phyloP scores from a whole-genome alignment of 2,329 filamentous ascomycete species.

The Coleophoma cylindrospora region DNA sequence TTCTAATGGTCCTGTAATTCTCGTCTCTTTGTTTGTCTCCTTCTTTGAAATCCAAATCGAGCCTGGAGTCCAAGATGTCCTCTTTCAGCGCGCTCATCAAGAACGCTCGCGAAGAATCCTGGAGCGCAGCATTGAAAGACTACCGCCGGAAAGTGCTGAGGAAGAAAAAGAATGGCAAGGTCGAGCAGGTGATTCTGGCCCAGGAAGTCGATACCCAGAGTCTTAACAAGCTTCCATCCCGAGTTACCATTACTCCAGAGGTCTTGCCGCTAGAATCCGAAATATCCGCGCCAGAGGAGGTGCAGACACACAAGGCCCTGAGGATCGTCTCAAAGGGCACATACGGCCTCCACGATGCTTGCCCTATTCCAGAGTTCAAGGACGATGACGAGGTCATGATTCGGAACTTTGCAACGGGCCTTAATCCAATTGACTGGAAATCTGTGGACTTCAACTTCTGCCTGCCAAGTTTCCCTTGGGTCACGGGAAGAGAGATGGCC shows the following conservation, averaged over 20 bases:
- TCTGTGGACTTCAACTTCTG: constrained; percentile 35
- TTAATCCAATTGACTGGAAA: constrained; percentile 10
- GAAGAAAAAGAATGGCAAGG: not conserved
- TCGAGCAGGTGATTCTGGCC: not conserved
- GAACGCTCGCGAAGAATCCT: not conserved
- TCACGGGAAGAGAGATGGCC: not conserved
- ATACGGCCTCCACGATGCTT: not conserved
- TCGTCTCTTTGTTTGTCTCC: not conserved
- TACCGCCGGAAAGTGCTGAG: not conserved
- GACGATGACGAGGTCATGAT: not conserved
- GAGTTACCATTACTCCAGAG: not conserved
- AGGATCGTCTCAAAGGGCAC: not conserved
- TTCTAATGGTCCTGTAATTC: not conserved
- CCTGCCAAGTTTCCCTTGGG: constrained; percentile 21
- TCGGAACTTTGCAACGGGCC: not conserved
- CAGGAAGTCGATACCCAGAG: not conserved
- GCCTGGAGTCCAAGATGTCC: not conserved
- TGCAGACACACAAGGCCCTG: not conserved
- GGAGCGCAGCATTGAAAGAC: not conserved
- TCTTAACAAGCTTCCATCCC: not conserved
- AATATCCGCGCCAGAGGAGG: not conserved
- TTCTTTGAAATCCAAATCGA: not conserved
- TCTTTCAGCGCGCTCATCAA: not conserved
- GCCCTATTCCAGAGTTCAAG: not conserved
- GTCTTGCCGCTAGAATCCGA: not conserved